Conservation (phyloP, 495 filamentous ascomycete species). For the Polyplosphaeria fusca region DNA sequence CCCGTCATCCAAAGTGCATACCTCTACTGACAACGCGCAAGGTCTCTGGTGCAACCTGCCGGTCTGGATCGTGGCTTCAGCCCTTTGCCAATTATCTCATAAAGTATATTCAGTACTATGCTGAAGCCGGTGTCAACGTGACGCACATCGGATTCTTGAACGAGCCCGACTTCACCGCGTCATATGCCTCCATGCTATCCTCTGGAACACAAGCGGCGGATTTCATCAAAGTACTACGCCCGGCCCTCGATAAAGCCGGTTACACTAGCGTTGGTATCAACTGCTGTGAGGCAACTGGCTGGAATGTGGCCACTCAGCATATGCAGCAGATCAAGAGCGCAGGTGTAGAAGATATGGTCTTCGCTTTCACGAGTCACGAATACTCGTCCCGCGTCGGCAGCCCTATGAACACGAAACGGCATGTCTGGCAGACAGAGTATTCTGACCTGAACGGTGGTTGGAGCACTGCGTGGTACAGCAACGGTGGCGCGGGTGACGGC, state of each 20-base stretch:
- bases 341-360: slow-evolving; percentile 20
- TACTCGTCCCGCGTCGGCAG: slow-evolving; percentile 22
- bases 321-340: slow-evolving; percentile 9
- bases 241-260: slow-evolving; percentile 17
- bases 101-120: slow-evolving; percentile 28
- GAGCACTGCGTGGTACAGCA: slow-evolving; percentile 28
- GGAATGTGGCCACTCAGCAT: slow-evolving; percentile 19
- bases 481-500: slow-evolving; percentile 26
- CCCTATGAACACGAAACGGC: neutral
- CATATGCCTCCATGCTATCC: slow-evolving; percentile 26
- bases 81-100: slow-evolving; percentile 31
- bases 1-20: neutral
- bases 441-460: slow-evolving; percentile 34
- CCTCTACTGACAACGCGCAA: neutral
- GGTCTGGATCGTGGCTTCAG: slow-evolving; percentile 26
- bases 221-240: slow-evolving; percentile 29
- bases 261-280: slow-evolving; percentile 27
- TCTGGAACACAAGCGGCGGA: slow-evolving; percentile 30
- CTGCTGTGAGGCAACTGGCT: slow-evolving; percentile 33
- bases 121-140: slow-evolving; percentile 22
- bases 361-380: slow-evolving; percentile 24
- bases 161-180: slow-evolving; percentile 27
- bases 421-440: slow-evolving; percentile 35
- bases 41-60: slow-evolving; percentile 22
- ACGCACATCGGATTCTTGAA: slow-evolving; percentile 31